Base-by-base conservation (phyloP, 306 rosid species). In the Aeschynomene evenia region DNA sequence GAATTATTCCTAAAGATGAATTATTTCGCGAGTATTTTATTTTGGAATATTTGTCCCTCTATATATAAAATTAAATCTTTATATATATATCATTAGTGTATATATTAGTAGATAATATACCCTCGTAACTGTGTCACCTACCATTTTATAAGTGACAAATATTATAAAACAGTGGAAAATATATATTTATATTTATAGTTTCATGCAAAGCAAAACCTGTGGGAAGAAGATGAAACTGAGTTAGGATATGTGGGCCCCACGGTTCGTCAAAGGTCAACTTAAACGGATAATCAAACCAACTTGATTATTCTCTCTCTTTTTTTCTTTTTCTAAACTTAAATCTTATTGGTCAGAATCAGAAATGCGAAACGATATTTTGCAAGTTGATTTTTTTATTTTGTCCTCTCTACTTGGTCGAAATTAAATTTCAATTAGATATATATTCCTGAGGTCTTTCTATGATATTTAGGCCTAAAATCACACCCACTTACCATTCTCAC, bases 1-100 rank as follows among this genome's bases (percentile, higher is more conserved):
- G 77, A 60, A 57, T 84, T 84, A 84, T 84, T 82, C 84, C 54
- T 61, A 77, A 79, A 66, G 81, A 69, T 77, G 60, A 53, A 29
- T 42, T 40, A 10, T 40, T n/a, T n/a, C n/a, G 55, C 65, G 69
- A 84, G 71, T 42, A 77, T 84, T 46, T 63, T 42, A 77, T 84
- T 46, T 63, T 55, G 66, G 89, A 82, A 84, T 82, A 82, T 82
- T 58, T 63, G 49, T 49, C 2, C n/a, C n/a, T n/a, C n/a, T n/a
- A 16, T 46, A 56, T 71, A 72, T 57, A 65, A 71, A 65, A 71
- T 9, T 64, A 56, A 71, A 57, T 58, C 60, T 42, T 55, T 48
- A n/a, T 78, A 53, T 34, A 39, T 66, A 19, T 61, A 68, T 45
- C 70, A 20, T 71, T 61, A 56, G 33, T 42, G 50, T 49, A n/a